These are phyloP conservation scores for Penicillium mononematosum DNA, from an alignment of 495 filamentous ascomycete species.

Conservation along the genomic window DNA sequence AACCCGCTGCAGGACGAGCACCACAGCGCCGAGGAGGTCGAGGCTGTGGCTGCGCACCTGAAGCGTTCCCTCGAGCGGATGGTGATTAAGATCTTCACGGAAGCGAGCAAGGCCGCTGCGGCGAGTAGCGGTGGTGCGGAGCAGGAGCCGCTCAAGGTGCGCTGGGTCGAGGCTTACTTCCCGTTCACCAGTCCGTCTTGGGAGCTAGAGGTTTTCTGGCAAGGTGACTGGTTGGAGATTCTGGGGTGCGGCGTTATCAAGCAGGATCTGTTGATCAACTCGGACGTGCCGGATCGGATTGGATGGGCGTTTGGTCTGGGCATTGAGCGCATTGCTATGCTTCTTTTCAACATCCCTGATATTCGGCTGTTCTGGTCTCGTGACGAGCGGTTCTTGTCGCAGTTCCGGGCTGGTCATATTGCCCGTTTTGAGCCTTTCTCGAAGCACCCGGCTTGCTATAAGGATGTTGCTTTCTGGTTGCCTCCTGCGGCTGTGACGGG, in stretches of 20 bases:
- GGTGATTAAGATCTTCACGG: slow-evolving; percentile 83
- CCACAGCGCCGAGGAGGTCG: slow-evolving; percentile 73
- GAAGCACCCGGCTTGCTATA: slow-evolving; percentile 80
- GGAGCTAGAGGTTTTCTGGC: slow-evolving; percentile 95
- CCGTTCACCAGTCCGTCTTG: slow-evolving; percentile 93
- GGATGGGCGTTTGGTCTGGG: slow-evolving; percentile 98
- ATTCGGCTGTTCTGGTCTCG: slow-evolving; percentile 96
- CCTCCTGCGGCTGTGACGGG: slow-evolving; percentile 45
- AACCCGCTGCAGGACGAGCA: slow-evolving; percentile 78
- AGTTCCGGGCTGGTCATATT: slow-evolving; percentile 71
- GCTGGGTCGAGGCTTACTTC: slow-evolving; percentile 96
- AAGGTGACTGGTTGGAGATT: slow-evolving; percentile 91
- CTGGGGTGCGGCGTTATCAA: slow-evolving; percentile 89
- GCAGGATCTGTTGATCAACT: slow-evolving; percentile 74
- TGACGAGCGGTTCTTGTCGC: slow-evolving; percentile 75
- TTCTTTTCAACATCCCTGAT: slow-evolving; percentile 91
- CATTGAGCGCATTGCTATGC: slow-evolving; percentile 91
- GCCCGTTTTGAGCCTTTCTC: slow-evolving; percentile 80
- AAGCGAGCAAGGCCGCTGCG: slow-evolving; percentile 66
- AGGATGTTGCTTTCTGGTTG: slow-evolving; percentile 95
- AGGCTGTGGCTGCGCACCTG: slow-evolving; percentile 79
- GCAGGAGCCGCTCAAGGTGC: slow-evolving; percentile 71
- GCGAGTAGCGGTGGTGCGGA: slow-evolving; percentile 46
- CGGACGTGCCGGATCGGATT: slow-evolving; percentile 69
- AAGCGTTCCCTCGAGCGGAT: slow-evolving; percentile 87